Evolutionary conservation across 1,284 basidiomycete genomes (phyloP).

Genomic region (Bjerkandera adusta): DNA sequence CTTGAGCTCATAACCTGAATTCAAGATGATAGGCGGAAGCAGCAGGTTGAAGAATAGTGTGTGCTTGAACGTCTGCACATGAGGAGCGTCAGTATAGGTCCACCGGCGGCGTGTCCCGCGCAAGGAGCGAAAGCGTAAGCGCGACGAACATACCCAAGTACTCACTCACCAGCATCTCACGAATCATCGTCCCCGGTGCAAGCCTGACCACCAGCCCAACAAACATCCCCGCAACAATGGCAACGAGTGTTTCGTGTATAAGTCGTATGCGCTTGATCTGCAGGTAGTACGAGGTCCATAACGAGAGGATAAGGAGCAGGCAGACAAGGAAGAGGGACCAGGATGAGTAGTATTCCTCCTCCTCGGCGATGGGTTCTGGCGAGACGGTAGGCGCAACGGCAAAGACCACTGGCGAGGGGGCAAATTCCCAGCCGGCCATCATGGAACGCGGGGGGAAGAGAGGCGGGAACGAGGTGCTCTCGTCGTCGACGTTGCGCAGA

Average conservation of each 20-base stretch:
- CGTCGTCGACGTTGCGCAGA: background rate
- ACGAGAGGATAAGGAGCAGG: conserved; percentile 88
- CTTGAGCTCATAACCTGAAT: conserved; percentile 96
- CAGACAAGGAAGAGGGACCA: conserved; percentile 97
- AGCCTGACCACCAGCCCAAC: conserved; percentile 91
- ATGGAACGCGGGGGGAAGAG: background rate
- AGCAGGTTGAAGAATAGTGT: conserved; percentile 98
- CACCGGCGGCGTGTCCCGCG: background rate
- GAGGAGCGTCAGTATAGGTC: background rate
- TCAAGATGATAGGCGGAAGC: conserved; percentile 96
- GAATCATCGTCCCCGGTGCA: conserved; percentile 90
- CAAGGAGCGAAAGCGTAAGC: conserved; percentile 1
- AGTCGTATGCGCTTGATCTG: conserved; percentile 96
- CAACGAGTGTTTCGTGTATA: conserved; percentile 95
- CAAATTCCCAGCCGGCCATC: conserved; percentile 8
- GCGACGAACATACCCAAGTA: conserved; percentile 5
- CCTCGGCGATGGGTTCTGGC: conserved; percentile 49
- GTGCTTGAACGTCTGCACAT: conserved; percentile 86
- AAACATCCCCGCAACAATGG: conserved; percentile 95
- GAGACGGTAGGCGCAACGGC: conserved; percentile 23
- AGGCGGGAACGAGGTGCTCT: background rate
- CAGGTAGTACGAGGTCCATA: conserved; percentile 97
- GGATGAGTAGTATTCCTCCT: conserved; percentile 90
- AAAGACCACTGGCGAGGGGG: conserved; percentile 18
- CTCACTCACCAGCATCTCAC: conserved; percentile 91